Percentiles rank a stretch among this genome's conserved stretches.
Conservation (phyloP, 768 basidiomycete genomes). For the Crassisporium funariophilum region DNA sequence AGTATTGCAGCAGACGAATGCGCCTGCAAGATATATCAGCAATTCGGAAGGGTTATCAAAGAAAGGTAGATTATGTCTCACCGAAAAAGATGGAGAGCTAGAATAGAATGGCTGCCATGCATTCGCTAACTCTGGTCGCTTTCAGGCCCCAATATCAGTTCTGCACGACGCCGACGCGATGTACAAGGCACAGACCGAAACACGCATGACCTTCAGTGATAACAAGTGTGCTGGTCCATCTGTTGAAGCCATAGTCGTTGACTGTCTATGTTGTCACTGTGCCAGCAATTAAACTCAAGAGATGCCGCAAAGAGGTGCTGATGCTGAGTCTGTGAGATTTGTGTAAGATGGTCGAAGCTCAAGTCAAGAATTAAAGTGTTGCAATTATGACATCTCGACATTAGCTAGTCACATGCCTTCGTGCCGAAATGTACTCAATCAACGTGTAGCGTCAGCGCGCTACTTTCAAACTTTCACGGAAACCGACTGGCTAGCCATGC, state of each 20-base stretch:
- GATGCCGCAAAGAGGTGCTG: background rate
- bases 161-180: conserved; percentile 7
- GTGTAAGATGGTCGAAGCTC: too few relatives aligned
- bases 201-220: conserved; percentile 85
- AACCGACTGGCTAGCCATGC: too few relatives aligned
- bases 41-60: too few relatives aligned
- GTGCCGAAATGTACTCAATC: too few relatives aligned
- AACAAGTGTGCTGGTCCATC: conserved; percentile 68
- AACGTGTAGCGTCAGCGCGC: too few relatives aligned
- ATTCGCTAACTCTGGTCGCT: conserved; percentile 75
- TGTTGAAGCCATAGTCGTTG: conserved; percentile 26
- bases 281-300: conserved; percentile 2
- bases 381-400: too few relatives aligned
- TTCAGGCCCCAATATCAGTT: conserved; percentile 16
- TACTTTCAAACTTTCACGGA: too few relatives aligned
- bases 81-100: conserved; percentile 73
- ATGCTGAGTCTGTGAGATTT: too few relatives aligned
- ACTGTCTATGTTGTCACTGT: too few relatives aligned
- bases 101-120: conserved; percentile 91
- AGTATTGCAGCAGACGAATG: conserved; percentile 78
- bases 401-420: too few relatives aligned
- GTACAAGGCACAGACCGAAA: conserved; percentile 63
- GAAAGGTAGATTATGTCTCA: too few relatives aligned
- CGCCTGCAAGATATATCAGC: conserved; percentile 35
- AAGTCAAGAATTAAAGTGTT: too few relatives aligned